Evolutionary conservation across 768 basidiomycete species (phyloP).

Genomic region (Pluteus cervinus): DNA sequence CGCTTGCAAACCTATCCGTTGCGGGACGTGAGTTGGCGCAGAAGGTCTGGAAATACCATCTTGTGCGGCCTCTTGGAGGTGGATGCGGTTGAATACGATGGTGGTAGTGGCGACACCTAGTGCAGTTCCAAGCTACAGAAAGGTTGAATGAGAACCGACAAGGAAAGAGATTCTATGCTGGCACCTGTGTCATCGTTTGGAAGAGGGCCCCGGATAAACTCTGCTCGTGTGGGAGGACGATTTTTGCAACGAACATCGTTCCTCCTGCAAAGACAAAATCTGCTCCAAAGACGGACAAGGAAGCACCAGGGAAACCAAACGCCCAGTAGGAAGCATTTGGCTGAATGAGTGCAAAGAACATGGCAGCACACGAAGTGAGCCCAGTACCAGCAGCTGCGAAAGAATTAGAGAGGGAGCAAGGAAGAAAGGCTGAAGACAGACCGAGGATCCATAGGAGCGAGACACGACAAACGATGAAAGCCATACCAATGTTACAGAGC

Average conservation of each 20-base stretch:
- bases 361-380: constrained; percentile 48
- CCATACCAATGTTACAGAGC: constrained; percentile 60
- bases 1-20: constrained; percentile 34
- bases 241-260: constrained; percentile 68
- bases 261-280: constrained; percentile 75
- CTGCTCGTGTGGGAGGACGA: constrained; percentile 63
- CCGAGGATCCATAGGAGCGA: constrained; percentile 53
- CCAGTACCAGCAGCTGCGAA: constrained; percentile 39
- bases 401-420: background rate
- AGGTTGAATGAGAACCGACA: background rate
- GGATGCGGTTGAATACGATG: constrained; percentile 60
- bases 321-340: constrained; percentile 64
- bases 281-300: constrained; percentile 63
- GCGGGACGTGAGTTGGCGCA: constrained; percentile 22
- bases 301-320: constrained; percentile 64
- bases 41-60: constrained; percentile 22
- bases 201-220: constrained; percentile 71
- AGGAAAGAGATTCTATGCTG: background rate
- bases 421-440: constrained; percentile 20
- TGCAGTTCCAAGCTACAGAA: constrained; percentile 52
- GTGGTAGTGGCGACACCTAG: constrained; percentile 69
- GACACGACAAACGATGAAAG: constrained; percentile 48
- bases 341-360: constrained; percentile 66
- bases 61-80: constrained; percentile 22
- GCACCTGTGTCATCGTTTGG: constrained; percentile 71